Percentiles rank a stretch among this genome's conserved stretches.
Evolutionary conservation across 2,329 filamentous ascomycete species (phyloP).

Genomic region (Neonectria punicea): DNA sequence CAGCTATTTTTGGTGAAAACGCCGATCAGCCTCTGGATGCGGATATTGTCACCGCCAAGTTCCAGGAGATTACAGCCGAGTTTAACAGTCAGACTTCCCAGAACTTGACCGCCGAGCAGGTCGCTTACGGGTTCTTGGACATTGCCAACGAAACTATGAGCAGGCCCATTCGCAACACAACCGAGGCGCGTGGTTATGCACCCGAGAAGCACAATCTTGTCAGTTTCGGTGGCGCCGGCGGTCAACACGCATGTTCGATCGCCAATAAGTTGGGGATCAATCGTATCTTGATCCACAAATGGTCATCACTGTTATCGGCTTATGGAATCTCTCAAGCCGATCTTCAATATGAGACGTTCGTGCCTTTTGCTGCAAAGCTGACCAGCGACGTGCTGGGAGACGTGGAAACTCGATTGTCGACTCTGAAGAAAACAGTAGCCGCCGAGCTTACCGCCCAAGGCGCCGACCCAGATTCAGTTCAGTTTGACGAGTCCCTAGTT

Average conservation of each 20-base stretch:
- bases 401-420: conserved; percentile 36
- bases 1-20: conserved; percentile 76
- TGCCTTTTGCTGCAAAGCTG: conserved; percentile 45
- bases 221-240: conserved; percentile 77
- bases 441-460: conserved; percentile 54
- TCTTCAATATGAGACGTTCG: conserved; percentile 50
- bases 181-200: conserved; percentile 62
- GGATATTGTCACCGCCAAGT: conserved; percentile 50
- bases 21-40: conserved; percentile 65
- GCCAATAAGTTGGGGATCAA: conserved; percentile 53
- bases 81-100: conserved; percentile 52
- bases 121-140: conserved; percentile 77
- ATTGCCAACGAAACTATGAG: conserved; percentile 83
- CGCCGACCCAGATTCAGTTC: conserved; percentile 51
- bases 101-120: conserved; percentile 47
- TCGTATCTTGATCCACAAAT: conserved; percentile 55
- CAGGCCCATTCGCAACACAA: conserved; percentile 78
- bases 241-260: conserved; percentile 64
- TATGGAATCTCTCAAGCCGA: conserved; percentile 57
- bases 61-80: conserved; percentile 50
- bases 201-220: conserved; percentile 47
- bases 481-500: conserved; percentile 55
- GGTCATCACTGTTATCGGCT: conserved; percentile 54
- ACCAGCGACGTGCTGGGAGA: conserved; percentile 12
- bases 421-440: conserved; percentile 46